Base-by-base conservation (phyloP, 352 stramenopile genomes). In the Bremia lactucae region DNA sequence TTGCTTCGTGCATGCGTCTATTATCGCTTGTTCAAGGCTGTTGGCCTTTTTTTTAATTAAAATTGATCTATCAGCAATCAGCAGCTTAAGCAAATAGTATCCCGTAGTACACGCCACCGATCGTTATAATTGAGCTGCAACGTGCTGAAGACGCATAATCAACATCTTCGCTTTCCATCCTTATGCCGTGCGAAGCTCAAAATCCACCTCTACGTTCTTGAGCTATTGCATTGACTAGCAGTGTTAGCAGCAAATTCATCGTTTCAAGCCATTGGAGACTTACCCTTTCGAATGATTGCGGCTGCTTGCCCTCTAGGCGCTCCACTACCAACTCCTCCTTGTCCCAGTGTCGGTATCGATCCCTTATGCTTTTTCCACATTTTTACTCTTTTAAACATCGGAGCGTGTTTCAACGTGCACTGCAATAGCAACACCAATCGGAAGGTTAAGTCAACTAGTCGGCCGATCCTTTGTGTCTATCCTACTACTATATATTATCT, bases 341-440 rank as follows among this genome's bases (percentile, higher is more conserved):
- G 70, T 15, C 75, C 76, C 19, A 91, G 47, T 22, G 72, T 72
- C 16, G 74, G 78, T 45, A 87, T 83, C 19, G 72, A 49, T 18
- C 78, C 78, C 51, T 84, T 83, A 62, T 88, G 75, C 52, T 88
- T 91, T 63, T 91, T 91, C 78, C 78, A 91, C 46, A 91, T 55
- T 55, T 88, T 88, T 49, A 91, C 72, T 46, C 78, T 59, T 58
- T 88, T 88, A 53, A 91, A 91, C 75, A 91, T 88, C 35, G 78
- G 78, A 40, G 78, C 78, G 52, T 91, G 75, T 62, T 87, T 88
- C 51, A 91, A 74, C 78, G 73, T 88, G 55, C 48, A 43, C 14
- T 49, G 8, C 4, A 40, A 56, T 37, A 68, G 68, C 40, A 46
- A 67, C 46, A 45, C 44, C 35, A 39, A 20, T 42, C 9, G 15